These are phyloP conservation scores for sorghum (Sorghum bicolor) DNA, from an alignment of 176 grass and related monocot species.

Conservation along the genomic window DNA sequence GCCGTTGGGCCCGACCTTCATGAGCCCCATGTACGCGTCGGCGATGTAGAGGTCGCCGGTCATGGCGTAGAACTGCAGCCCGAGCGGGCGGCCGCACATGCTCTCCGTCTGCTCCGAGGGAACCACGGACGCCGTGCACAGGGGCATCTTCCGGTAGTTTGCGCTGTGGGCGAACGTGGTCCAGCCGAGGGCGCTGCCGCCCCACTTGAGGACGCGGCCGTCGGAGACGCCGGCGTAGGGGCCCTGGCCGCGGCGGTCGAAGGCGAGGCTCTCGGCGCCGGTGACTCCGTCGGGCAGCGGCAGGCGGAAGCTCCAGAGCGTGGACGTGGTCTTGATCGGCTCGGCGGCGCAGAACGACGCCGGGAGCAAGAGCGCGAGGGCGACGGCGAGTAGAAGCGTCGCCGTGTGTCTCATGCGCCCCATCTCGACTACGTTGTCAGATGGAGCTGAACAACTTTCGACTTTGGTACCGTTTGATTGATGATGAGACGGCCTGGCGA, in stretches of 20 bases:
- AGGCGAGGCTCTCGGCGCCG: slow-evolving; percentile 64
- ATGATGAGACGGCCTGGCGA: background rate
- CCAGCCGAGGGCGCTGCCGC: slow-evolving; percentile 32
- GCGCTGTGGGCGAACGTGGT: slow-evolving; percentile 45
- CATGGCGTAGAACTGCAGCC: slow-evolving; percentile 44
- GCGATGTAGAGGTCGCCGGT: slow-evolving; percentile 63
- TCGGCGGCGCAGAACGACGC: background rate
- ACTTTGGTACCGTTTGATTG: background rate
- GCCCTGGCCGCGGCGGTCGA: slow-evolving; percentile 40
- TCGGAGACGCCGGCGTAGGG: slow-evolving; percentile 69
- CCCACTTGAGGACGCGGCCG: slow-evolving; percentile 60
- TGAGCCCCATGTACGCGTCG: slow-evolving; percentile 50
- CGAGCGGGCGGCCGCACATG: slow-evolving; percentile 56
- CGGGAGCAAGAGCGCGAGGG: background rate
- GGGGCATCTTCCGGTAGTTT: background rate
- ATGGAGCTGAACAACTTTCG: background rate
- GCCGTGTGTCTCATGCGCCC: no score
- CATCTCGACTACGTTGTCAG: background rate
- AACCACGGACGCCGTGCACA: background rate
- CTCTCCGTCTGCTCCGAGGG: slow-evolving; percentile 30
- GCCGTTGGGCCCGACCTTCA: slow-evolving; percentile 37
- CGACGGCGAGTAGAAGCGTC: no score
- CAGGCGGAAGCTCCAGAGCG: background rate
- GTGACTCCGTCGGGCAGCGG: slow-evolving; percentile 2
- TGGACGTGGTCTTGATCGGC: slow-evolving; percentile 32